These are phyloP conservation scores for Rubia tinctorum DNA, from an alignment of 305 asterid genomes.

Conservation along the genomic window DNA sequence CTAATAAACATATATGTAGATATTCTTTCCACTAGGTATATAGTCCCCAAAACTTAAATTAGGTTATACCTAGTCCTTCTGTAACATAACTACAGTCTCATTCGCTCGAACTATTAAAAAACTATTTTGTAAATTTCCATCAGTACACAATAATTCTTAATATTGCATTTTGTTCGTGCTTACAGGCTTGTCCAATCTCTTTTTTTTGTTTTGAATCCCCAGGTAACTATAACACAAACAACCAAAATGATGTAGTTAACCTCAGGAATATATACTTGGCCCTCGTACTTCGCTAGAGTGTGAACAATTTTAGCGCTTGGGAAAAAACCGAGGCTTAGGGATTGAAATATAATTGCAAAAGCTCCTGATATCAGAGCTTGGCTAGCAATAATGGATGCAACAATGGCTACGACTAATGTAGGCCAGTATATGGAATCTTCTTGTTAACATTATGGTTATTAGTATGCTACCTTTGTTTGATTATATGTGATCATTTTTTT, in stretches of 20 bases:
- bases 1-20: too few species aligned
- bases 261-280: slow-evolving; percentile 83
- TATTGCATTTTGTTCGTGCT: too few species aligned
- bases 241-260: slow-evolving; percentile 65
- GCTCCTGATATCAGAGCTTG: slow-evolving; percentile 84
- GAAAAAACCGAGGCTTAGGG: slow-evolving; percentile 58
- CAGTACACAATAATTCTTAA: too few species aligned
- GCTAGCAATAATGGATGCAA: slow-evolving; percentile 78
- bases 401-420: slow-evolving; percentile 60
- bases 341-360: slow-evolving; percentile 63
- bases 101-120: too few species aligned
- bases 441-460: not conserved
- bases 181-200: slow-evolving; percentile 60
- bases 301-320: slow-evolving; percentile 78
- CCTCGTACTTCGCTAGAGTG: slow-evolving; percentile 64
- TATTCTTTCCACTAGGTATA: too few species aligned
- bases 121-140: too few species aligned
- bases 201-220: slow-evolving; percentile 47
- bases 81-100: too few species aligned
- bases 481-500: not conserved
- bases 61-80: too few species aligned
- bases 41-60: too few species aligned
- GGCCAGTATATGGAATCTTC: slow-evolving; percentile 74
- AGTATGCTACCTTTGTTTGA: too few species aligned
- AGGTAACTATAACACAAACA: slow-evolving; percentile 59